Evolutionary conservation across 1,284 basidiomycete genomes (phyloP).

Genomic region (Cryptococcus depauperatus): DNA sequence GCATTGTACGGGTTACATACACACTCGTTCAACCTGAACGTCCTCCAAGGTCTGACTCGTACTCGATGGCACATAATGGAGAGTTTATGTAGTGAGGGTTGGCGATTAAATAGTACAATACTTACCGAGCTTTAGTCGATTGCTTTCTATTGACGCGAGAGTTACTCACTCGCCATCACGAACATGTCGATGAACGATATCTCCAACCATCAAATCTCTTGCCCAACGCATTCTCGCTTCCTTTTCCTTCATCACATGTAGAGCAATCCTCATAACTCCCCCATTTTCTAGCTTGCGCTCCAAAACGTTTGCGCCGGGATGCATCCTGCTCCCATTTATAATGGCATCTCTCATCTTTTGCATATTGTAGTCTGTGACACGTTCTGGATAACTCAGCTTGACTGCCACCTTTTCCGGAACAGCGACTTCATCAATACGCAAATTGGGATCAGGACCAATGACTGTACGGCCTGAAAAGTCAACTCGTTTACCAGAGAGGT

Average conservation of each 20-base stretch:
- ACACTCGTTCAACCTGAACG: conserved; percentile 97
- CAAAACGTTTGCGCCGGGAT: conserved; percentile 93
- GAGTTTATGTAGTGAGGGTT: conserved; percentile 95
- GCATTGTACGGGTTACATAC: conserved; percentile 99
- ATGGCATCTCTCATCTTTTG: conserved; percentile 68
- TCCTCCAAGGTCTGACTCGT: conserved; percentile 86
- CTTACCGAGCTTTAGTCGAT: conserved; percentile 32
- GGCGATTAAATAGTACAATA: conserved; percentile 96
- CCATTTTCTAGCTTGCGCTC: conserved; percentile 52
- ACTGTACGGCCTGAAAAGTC: conserved; percentile 98
- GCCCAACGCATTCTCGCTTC: conserved; percentile 34
- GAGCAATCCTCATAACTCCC: conserved; percentile 17
- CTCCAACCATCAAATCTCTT: conserved; percentile 38
- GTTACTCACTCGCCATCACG: conserved; percentile 73
- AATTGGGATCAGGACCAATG: conserved; percentile 96
- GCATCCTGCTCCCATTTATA: conserved; percentile 80
- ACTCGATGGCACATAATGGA: conserved; percentile 99
- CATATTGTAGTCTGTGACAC: conserved; percentile 89
- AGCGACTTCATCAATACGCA: conserved; percentile 95
- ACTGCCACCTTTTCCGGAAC: conserved; percentile 95
- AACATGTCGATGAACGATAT: conserved; percentile 57
- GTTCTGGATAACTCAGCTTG: conserved; percentile 91
- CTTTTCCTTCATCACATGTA: conserved; percentile 36
- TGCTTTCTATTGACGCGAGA: background rate
- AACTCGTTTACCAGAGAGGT: conserved; percentile 96